Percentiles rank a stretch among this genome's conserved stretches.
These are phyloP conservation scores for Hanseniaspora pseudoguilliermondii DNA, from an alignment of 805 yeast species.

Conservation along the genomic window DNA sequence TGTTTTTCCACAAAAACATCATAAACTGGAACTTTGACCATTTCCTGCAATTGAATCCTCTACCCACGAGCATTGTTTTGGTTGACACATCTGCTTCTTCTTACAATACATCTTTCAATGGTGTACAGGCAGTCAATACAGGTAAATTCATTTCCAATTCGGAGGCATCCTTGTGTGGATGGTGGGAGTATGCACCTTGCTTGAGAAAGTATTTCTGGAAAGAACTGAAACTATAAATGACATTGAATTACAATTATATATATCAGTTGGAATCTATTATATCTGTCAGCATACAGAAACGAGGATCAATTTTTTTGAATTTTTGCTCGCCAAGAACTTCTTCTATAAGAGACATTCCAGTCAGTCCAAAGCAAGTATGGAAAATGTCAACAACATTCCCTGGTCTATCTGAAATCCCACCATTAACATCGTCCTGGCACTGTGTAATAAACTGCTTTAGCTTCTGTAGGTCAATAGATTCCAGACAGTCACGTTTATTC, in stretches of 20 bases:
- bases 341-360: constrained; percentile 73
- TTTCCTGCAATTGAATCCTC: constrained; percentile 56
- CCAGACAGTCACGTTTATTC: constrained; percentile 23
- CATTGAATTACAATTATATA: constrained; percentile 1
- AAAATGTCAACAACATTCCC: constrained; percentile 86
- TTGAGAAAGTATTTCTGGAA: constrained; percentile 38
- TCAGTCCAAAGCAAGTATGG: constrained; percentile 81
- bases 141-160: constrained; percentile 38
- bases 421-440: constrained; percentile 65
- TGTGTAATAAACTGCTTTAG: constrained; percentile 54
- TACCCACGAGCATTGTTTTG: constrained; percentile 56
- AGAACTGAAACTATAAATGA: constrained; percentile 30
- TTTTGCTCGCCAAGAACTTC: constrained; percentile 51
- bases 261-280: constrained; percentile 26
- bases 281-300: constrained; percentile 63
- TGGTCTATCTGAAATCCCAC: constrained; percentile 88
- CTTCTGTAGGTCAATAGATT: constrained; percentile 60
- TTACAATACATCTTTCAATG: constrained; percentile 67
- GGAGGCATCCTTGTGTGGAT: constrained; percentile 41
- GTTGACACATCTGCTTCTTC: constrained; percentile 59
- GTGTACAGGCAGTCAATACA: constrained; percentile 67
- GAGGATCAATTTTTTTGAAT: constrained; percentile 63
- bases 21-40: constrained; percentile 60
- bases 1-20: constrained; percentile 60
- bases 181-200: constrained; percentile 62